Base-by-base conservation (phyloP, 2,329 filamentous ascomycete genomes). In the Pyrenophora tritici-repentis region DNA sequence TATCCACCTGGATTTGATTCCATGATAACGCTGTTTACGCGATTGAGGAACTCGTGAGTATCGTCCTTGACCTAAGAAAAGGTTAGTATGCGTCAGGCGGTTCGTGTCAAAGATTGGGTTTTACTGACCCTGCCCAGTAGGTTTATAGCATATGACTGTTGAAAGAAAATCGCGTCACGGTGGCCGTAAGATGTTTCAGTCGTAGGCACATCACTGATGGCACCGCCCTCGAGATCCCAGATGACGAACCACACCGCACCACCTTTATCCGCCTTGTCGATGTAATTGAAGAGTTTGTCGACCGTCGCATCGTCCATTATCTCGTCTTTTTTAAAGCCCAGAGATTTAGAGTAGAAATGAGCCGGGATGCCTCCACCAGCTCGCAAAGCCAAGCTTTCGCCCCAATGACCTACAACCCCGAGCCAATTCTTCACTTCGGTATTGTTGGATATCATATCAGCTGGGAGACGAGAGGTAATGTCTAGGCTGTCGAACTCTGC, bases 41-140 rank as follows among this genome's bases (percentile, higher is more conserved):
- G 72, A 5, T 74, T 67, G 7, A 79, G 53, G 49, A 78, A 77
- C 10, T 58, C 50, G 10, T 72, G 69, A 9, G 74, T 75, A 42
- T 70, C 71, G 14, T 66, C 53, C 7, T 68, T 69, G 47, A 74
- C 32, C 49, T 52, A 13, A 3, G 2, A 16, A 6, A 14, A 2
- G n/a, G 24, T 33, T 6, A 29, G 12, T 14, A 31, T 7, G 22
- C 18, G n/a, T 10, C 8, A 18, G 6, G 13, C 10, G 3, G 5
- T 14, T n/a, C 4, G 18, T 22, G n/a, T n/a, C 32, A 37, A 4
- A 5, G 4, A 20, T 20, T 10, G n/a, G 22, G 3, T 17, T 17
- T 5, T 29, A 16, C 39, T 43, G 10, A 44, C 60, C 18, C 49
- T 56, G 18, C 71, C 66, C 17, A 70, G 36, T 1, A 70, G 61